Base-by-base conservation (phyloP, 805 yeast species). In the Pichia rugopelliculosa region DNA sequence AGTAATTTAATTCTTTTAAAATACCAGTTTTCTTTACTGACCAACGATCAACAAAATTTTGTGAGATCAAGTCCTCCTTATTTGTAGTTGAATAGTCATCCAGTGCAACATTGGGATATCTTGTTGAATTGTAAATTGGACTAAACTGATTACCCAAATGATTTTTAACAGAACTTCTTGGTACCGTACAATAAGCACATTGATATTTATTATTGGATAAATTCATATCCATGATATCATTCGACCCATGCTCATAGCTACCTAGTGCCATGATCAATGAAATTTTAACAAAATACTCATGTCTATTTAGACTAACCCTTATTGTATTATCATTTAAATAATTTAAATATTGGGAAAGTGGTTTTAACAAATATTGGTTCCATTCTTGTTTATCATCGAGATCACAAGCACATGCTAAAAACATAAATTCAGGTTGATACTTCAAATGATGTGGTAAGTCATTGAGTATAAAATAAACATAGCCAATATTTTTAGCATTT, bases 401-500 rank as follows among this genome's bases (percentile, higher is more conserved):
- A 38, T 47, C 38, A 25, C 15, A 38, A 18, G 27, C 37, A 34
- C 37, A 26, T 24, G 36, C 46, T 11, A 42, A 34, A 42, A 47
- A 42, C 23, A 47, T 15, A 25, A 47, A 47, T 36, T 47, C 49
- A 11, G 46, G 43, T 39, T 33, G 22, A n/a, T 47, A 47, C 17
- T 37, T 39, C 10, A 47, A 33, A 37, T 39, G 13, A 8, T 33
- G 22, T 3, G 49, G 49, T 24, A 47, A 24, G 18, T 47, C 49
- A 21, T 47, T 47, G 2, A 47, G n/a, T 6, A 36, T 17, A 27
- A 47, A 42, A 21, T 34, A 47, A 1, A 47, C 10, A 15, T 23
- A 21, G 6, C 12, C 23, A n/a, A 42, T 13, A 21, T 24, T 38
- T 26, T 15, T 18, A 18, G 20, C 15, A 8, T 39, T 33, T 25